Evolutionary conservation across 2,329 filamentous ascomycete species (phyloP), one percentile per base, ranked within the genome.

Genomic region (Paecilomyces fulvus): DNA sequence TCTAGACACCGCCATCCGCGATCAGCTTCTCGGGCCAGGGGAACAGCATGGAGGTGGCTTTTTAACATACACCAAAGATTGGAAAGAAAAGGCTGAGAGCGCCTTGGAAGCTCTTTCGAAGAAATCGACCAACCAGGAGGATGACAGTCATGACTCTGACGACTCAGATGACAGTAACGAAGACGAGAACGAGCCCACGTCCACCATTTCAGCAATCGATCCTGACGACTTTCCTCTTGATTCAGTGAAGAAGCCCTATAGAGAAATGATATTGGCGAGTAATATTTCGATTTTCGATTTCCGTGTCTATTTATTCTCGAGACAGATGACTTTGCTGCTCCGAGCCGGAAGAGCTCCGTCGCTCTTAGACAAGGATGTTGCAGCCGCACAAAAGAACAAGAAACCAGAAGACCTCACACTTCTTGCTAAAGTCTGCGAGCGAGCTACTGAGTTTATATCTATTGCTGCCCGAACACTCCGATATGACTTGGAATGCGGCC

Each of bases 261-360:
- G 92, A 53, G 90, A 95, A 56, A 84, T 95, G 65, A 99, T 99
- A 52, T 78, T 99, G 43, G 87, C 89, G 12, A 99, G 95, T 75
- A 89, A 96, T 62, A 95, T 99, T 33, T 99, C 94, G 0, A 80
- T 96, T 2, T 96, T 97, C 67, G 94, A 99, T 71, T 97, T 99
- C 70, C 82, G 90, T 52, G 90, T 88, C 63, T 99, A 99, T 70
- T 85, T 99, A 11, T 99, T 97, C 70, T 86, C 90, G 2, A 83
- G 94, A 23, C 92, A 99, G 65, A 84, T 96, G 60, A 83, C 88
- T 2, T 75, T 99, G 0, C 79, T 97, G 1, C 79, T 96, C 11
- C 83, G 92, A 3, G 80, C 95, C 1, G 91, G 89, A n/a, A 94
- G 92, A 66, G 72, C 73, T 12, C 67, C 67, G 20, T 75, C 68